Conservation (phyloP, 2,329 filamentous ascomycete species). For the Paramyrothecium sp. region DNA sequence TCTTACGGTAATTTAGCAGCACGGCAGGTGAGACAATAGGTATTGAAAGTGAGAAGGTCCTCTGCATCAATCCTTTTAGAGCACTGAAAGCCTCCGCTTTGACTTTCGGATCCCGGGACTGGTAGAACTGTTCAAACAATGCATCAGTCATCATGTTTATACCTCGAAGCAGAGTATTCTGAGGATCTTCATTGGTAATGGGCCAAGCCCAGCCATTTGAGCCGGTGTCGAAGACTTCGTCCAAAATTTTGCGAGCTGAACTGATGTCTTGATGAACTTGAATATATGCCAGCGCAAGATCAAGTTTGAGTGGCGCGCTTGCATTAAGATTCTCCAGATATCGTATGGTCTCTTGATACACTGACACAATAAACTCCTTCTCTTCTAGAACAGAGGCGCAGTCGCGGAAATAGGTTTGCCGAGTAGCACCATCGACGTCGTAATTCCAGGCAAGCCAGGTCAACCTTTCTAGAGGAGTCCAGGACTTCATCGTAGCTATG, state of each 20-base stretch:
- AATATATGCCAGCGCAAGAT: not conserved
- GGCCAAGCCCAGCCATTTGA: not conserved
- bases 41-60: not conserved
- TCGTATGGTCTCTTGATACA: not conserved
- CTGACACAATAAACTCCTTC: not conserved
- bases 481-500: slow-evolving; percentile 17
- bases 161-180: not conserved
- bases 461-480: slow-evolving; percentile 21
- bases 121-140: not conserved
- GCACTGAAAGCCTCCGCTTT: not conserved
- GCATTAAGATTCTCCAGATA: not conserved
- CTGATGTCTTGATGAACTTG: not conserved
- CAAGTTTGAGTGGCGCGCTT: not conserved
- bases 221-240: not conserved
- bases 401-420: not conserved
- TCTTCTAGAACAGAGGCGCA: not conserved
- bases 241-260: not conserved
- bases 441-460: slow-evolving; percentile 22
- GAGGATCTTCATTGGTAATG: not conserved
- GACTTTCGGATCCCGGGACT: not conserved
- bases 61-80: not conserved
- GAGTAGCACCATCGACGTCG: not conserved
- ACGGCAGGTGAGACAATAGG: not conserved
- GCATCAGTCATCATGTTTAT: not conserved
- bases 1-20: not conserved